These are phyloP conservation scores for Spencermartinsiella europaea DNA, from an alignment of 805 yeast genomes.

Conservation along the genomic window DNA sequence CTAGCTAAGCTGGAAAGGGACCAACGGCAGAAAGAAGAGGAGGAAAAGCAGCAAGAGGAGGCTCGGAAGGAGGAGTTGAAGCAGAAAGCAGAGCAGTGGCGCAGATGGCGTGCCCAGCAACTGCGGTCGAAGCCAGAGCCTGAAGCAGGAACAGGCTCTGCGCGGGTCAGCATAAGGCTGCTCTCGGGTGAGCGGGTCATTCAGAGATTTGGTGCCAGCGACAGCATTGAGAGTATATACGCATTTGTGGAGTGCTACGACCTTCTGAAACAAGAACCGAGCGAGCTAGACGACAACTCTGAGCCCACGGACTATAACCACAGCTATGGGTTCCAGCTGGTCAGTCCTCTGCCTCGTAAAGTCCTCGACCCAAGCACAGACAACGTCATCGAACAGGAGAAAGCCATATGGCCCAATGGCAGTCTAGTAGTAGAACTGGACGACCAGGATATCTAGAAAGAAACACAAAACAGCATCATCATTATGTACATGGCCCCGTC, in stretches of 20 bases:
- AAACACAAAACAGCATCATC: too few relatives aligned
- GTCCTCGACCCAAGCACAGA: conserved; percentile 34
- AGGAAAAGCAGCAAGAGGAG: conserved; percentile 12
- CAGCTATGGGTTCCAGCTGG: conserved; percentile 44
- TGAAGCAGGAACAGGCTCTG: conserved; percentile 26
- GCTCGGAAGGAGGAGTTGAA: conserved; percentile 17
- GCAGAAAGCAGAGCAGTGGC: conserved; percentile 37
- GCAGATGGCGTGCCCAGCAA: conserved; percentile 42
- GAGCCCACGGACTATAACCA: conserved; percentile 42
- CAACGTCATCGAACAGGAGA: conserved; percentile 38
- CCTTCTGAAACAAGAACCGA: conserved; percentile 18
- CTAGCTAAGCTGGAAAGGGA: conserved; percentile 7
- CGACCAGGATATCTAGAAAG: conserved; percentile 15
- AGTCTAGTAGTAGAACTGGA: conserved; percentile 47
- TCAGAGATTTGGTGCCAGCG: conserved; percentile 42
- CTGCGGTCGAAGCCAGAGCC: conserved; percentile 20
- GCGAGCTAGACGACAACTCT: conserved; percentile 21
- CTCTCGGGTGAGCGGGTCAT: conserved; percentile 56
- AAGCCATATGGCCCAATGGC: conserved; percentile 58
- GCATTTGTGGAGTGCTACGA: conserved; percentile 59
- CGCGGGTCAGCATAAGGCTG: conserved; percentile 68
- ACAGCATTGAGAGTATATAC: conserved; percentile 57
- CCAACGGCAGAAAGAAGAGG: conserved; percentile 19
- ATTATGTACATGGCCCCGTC: too few relatives aligned
- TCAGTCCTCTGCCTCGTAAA: conserved; percentile 54